Percentiles rank a stretch among this genome's conserved stretches.
phyloP scores from a whole-genome alignment of 192 early-diverging fungal species.

The Coemansia sp. region DNA sequence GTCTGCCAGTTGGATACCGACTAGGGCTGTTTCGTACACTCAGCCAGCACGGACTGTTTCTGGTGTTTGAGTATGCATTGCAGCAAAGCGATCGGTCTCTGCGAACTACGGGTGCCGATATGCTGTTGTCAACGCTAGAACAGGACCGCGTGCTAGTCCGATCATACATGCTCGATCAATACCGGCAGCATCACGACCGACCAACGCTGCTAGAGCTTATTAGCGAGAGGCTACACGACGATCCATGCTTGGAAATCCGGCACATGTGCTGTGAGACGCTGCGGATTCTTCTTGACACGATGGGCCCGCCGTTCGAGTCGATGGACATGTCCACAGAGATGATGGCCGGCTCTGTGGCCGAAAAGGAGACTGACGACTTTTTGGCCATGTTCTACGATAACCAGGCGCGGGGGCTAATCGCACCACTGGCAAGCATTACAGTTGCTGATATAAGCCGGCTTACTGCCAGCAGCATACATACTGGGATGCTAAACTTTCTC shows the following conservation, averaged over 20 bases:
- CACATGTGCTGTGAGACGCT: conserved; percentile 74
- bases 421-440: conserved; percentile 61
- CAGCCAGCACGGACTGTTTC: conserved; percentile 75
- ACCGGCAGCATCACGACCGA: conserved; percentile 40
- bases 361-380: conserved; percentile 72
- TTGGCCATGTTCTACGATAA: conserved; percentile 75
- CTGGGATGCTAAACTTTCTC: conserved; percentile 22
- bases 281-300: conserved; percentile 69
- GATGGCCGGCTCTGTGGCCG: conserved; percentile 16
- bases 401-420: conserved; percentile 60
- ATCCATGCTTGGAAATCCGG: conserved; percentile 65
- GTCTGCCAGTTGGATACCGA: conserved; percentile 62
- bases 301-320: conserved; percentile 19
- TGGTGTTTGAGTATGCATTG: conserved; percentile 71
- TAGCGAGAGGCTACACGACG: conserved; percentile 61
- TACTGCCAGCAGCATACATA: conserved; percentile 1
- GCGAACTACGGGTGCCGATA: conserved; percentile 65
- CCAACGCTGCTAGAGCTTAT: conserved; percentile 66
- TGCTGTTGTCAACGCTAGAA: conserved; percentile 72
- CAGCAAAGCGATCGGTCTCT: conserved; percentile 57
- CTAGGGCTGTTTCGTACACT: conserved; percentile 67
- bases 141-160: conserved; percentile 78
- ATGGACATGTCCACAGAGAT: conserved; percentile 27
- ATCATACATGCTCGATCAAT: conserved; percentile 64
- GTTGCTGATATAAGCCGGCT: conserved; percentile 28